phyloP scores from a whole-genome alignment of 805 yeast genomes.

The Yarrowia sp. region DNA sequence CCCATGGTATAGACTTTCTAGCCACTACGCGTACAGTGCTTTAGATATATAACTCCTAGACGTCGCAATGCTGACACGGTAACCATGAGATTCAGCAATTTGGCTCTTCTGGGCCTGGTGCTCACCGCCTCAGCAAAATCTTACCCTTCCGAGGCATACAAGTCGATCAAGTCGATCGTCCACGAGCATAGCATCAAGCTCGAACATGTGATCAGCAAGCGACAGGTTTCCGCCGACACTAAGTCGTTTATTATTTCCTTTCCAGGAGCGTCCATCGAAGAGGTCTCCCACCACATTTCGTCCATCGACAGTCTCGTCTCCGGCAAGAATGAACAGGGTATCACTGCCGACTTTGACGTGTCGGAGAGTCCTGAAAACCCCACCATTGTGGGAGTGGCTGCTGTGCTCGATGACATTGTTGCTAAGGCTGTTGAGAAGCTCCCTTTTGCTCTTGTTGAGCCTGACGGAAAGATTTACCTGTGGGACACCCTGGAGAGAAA shows the following conservation, averaged over 20 bases:
- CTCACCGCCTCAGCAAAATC: background rate
- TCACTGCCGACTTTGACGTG: conserved; percentile 11
- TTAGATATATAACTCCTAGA: background rate
- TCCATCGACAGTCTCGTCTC: background rate
- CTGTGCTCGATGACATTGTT: background rate
- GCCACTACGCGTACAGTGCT: too few relatives aligned
- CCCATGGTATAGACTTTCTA: background rate
- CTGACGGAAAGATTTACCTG: conserved; percentile 66
- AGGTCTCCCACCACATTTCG: background rate
- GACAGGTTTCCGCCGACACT: background rate
- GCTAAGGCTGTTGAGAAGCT: background rate
- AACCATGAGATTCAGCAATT: conserved; percentile 12
- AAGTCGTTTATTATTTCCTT: background rate
- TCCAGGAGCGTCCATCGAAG: conserved; percentile 5
- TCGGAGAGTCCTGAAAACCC: background rate
- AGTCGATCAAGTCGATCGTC: conserved; percentile 13
- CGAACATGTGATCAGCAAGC: conserved; percentile 1
- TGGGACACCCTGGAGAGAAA: background rate
- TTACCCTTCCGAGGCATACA: conserved; percentile 12
- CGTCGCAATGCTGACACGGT: background rate
- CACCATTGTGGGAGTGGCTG: conserved; percentile 1
- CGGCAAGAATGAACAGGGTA: conserved; percentile 6
- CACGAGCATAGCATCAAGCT: background rate
- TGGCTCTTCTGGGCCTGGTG: background rate
- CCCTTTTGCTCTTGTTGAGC: conserved; percentile 57